phyloP scores from a whole-genome alignment of 768 basidiomycete species.

The Termitomyces sp. region DNA sequence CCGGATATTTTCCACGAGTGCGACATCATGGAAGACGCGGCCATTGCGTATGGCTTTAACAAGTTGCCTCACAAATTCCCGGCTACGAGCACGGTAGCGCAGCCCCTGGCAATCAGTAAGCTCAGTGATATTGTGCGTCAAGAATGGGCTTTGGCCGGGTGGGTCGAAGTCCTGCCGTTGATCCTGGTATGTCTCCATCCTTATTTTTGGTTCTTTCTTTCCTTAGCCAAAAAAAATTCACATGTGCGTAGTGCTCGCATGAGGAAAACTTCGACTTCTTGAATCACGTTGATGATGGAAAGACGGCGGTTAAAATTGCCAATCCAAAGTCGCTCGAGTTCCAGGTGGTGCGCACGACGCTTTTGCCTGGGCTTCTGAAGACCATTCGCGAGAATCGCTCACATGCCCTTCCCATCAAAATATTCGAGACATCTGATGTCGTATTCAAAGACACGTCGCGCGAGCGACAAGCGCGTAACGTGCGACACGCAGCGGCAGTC shows the following conservation, averaged over 20 bases:
- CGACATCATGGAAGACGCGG: slow-evolving; percentile 97
- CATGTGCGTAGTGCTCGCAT: slow-evolving; percentile 75
- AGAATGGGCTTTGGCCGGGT: slow-evolving; percentile 94
- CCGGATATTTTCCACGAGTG: slow-evolving; percentile 98
- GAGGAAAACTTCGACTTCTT: slow-evolving; percentile 97
- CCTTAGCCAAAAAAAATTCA: not conserved
- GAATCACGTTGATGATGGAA: slow-evolving; percentile 79
- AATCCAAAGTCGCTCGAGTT: slow-evolving; percentile 98
- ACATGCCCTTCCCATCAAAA: slow-evolving; percentile 84
- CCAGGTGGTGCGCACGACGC: slow-evolving; percentile 94
- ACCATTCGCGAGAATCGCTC: slow-evolving; percentile 95
- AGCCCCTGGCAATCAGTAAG: slow-evolving; percentile 85
- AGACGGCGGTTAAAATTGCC: slow-evolving; percentile 82
- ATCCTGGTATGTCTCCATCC: slow-evolving; percentile 63
- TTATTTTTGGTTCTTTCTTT: not conserved
- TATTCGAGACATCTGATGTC: slow-evolving; percentile 93
- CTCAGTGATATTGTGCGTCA: slow-evolving; percentile 81
- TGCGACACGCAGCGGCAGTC: slow-evolving; percentile 82
- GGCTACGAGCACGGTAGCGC: slow-evolving; percentile 89
- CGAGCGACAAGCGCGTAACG: slow-evolving; percentile 86
- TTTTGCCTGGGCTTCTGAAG: slow-evolving; percentile 94
- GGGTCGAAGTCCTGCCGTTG: slow-evolving; percentile 92
- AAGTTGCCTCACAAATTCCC: slow-evolving; percentile 93
- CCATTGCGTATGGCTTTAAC: slow-evolving; percentile 97
- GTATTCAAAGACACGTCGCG: slow-evolving; percentile 77